phyloP scores from a whole-genome alignment of 2,329 filamentous ascomycete genomes.

The Curvularia spicifera region DNA sequence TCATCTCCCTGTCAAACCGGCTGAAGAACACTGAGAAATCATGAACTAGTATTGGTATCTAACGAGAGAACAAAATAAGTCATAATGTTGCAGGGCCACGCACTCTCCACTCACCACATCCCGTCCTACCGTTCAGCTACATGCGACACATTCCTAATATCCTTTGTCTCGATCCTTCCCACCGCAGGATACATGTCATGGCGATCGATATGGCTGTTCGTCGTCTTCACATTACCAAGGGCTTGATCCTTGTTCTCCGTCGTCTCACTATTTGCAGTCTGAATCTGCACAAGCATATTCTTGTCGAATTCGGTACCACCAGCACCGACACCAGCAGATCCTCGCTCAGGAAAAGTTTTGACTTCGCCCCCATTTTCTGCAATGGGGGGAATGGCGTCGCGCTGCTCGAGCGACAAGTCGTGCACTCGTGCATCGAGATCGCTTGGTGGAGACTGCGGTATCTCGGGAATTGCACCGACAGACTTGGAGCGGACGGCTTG shows the following conservation, averaged over 20 bases:
- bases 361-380: constrained; percentile 20
- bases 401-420: constrained; percentile 22
- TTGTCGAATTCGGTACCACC: constrained; percentile 21
- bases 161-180: constrained; percentile 48
- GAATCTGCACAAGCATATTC: constrained; percentile 36
- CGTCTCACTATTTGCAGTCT: constrained; percentile 36
- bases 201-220: constrained; percentile 48
- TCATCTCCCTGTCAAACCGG: neutral
- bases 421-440: constrained; percentile 36
- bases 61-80: neutral
- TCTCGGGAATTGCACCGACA: constrained; percentile 37
- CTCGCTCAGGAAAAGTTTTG: constrained; percentile 12
- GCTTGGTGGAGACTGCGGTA: constrained; percentile 19
- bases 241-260: constrained; percentile 28
- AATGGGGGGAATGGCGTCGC: constrained; percentile 15
- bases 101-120: neutral
- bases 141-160: constrained; percentile 45
- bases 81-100: neutral
- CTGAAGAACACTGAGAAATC: neutral
- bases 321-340: neutral
- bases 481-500: constrained; percentile 44
- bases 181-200: constrained; percentile 53
- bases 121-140: constrained; percentile 3
- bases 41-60: neutral
- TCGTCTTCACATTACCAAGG: constrained; percentile 38